Evolutionary conservation across 106 monocot species (phyloP).

Genomic region (Allium sativum): DNA sequence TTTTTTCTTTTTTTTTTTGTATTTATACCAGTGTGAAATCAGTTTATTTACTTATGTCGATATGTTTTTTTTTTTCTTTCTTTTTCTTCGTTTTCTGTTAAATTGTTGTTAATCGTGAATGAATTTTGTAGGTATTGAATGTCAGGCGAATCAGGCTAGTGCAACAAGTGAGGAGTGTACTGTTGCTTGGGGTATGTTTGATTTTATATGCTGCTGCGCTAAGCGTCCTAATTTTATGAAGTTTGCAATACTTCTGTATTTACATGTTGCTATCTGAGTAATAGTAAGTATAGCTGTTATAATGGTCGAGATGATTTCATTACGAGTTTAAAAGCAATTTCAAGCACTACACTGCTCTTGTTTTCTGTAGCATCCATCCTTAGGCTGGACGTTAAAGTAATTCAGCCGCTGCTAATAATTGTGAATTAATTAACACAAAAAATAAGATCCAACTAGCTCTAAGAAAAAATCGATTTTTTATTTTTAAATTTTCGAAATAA

Average conservation of each 20-base stretch:
- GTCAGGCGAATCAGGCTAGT: constrained; percentile 72
- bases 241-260: not conserved
- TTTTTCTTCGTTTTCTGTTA: not conserved
- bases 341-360: not conserved
- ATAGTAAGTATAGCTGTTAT: not conserved
- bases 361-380: not conserved
- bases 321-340: not conserved
- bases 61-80: not conserved
- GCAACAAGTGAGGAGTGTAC: constrained; percentile 70
- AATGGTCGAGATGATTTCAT: no score
- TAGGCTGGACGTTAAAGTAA: no score
- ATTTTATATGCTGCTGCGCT: no score
- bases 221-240: not conserved
- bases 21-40: not conserved
- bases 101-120: no score
- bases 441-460: no score
- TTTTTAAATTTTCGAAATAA: no score
- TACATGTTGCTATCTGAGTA: not conserved
- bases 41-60: not conserved
- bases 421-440: no score
- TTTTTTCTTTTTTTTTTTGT: not conserved
- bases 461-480: no score
- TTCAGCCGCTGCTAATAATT: no score
- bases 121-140: constrained; percentile 49
- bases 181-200: constrained; percentile 59